phyloP scores from a whole-genome alignment of 2,329 filamentous ascomycete species.

The Aspergillus sp. region DNA sequence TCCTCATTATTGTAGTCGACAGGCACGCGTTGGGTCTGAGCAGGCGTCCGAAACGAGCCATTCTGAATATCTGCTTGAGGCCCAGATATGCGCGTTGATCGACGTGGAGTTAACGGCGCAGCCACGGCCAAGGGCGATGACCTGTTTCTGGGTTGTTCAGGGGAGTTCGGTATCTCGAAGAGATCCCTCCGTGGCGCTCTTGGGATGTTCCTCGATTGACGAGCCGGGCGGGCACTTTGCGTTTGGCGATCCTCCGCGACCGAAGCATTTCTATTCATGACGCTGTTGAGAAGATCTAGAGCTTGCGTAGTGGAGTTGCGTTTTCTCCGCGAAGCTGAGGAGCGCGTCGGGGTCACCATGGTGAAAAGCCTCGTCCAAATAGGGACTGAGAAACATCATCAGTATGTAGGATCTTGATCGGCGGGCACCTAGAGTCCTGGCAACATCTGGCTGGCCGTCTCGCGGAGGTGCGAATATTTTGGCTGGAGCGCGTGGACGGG shows the following conservation, averaged over 20 bases:
- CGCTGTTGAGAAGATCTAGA: slow-evolving; percentile 23
- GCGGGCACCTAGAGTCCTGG: neutral
- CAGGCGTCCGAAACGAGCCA: neutral
- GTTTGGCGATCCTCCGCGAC: neutral
- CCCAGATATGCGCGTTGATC: slow-evolving; percentile 10
- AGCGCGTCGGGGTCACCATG: slow-evolving; percentile 14
- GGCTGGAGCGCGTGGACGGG: neutral
- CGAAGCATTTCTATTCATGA: slow-evolving; percentile 10
- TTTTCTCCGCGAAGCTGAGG: slow-evolving; percentile 13
- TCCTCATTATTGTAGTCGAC: neutral
- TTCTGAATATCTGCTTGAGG: neutral
- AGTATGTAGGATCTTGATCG: neutral
- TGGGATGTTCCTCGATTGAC: neutral
- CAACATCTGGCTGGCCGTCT: neutral
- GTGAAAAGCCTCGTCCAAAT: neutral
- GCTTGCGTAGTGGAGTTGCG: slow-evolving; percentile 15
- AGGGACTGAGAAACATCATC: neutral
- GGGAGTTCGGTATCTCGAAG: slow-evolving; percentile 10
- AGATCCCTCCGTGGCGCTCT: slow-evolving; percentile 8
- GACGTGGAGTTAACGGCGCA: slow-evolving; percentile 10
- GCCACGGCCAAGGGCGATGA: neutral
- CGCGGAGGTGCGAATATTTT: neutral
- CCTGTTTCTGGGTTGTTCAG: neutral
- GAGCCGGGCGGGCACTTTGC: slow-evolving; percentile 6
- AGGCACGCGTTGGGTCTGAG: neutral